A percentile compares a stretch with the other conserved stretches of the same genome.
phyloP scores from a whole-genome alignment of 2,329 filamentous ascomycete genomes.

The Scortechinia acanthostroma region DNA sequence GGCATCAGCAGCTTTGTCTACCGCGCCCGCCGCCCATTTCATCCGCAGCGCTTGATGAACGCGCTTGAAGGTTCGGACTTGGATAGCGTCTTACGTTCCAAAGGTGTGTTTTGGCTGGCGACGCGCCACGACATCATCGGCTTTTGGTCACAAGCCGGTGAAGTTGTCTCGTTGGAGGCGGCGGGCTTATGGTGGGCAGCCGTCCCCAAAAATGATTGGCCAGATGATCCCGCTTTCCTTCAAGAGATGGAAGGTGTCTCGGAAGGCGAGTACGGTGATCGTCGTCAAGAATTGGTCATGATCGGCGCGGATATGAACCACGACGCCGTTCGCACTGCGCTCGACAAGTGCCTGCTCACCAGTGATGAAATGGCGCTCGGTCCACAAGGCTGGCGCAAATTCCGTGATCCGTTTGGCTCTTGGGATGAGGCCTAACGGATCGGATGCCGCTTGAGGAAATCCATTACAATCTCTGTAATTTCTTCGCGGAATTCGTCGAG shows the following conservation, averaged over 20 bases:
- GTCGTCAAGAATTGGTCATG: constrained; percentile 67
- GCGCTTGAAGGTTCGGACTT: constrained; percentile 15
- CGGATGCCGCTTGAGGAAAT: too few relatives aligned
- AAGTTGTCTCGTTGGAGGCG: constrained; percentile 52
- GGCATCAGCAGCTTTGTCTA: constrained; percentile 69
- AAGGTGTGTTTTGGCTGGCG: constrained; percentile 53
- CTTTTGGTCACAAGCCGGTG: constrained; percentile 58
- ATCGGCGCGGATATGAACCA: too few relatives aligned
- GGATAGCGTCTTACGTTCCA: constrained; percentile 45
- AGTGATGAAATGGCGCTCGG: too few relatives aligned
- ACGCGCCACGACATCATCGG: constrained; percentile 45
- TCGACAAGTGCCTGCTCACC: too few relatives aligned
- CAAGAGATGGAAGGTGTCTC: constrained; percentile 28
- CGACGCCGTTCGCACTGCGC: too few relatives aligned
- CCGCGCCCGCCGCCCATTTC: constrained; percentile 44
- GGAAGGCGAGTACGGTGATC: constrained; percentile 52
- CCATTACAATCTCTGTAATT: too few relatives aligned
- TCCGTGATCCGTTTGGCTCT: too few relatives aligned
- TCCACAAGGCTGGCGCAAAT: too few relatives aligned
- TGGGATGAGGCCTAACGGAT: too few relatives aligned
- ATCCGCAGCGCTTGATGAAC: constrained; percentile 31
- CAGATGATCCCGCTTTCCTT: constrained; percentile 32
- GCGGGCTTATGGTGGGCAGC: constrained; percentile 53
- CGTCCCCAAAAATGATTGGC: constrained; percentile 40
- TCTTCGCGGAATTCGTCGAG: too few relatives aligned